These are phyloP conservation scores for Thelonectria blattea DNA, from an alignment of 2,329 filamentous ascomycete species.

Conservation along the genomic window DNA sequence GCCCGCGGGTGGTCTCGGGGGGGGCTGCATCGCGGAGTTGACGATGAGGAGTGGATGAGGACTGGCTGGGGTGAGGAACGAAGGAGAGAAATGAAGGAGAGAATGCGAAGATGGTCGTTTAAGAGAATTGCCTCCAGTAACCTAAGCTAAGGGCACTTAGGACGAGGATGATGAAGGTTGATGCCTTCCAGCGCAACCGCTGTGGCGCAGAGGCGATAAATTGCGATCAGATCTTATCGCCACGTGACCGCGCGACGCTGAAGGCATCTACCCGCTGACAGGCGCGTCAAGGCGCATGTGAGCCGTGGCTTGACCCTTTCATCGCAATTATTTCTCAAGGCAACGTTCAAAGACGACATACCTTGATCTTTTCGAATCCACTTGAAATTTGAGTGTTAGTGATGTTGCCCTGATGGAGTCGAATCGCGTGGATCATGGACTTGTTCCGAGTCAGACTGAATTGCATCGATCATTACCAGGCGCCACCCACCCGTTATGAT, in stretches of 20 bases:
- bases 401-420: slow-evolving; percentile 29
- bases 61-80: background rate
- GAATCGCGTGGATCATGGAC: slow-evolving; percentile 51
- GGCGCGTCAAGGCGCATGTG: slow-evolving; percentile 1
- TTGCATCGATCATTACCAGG: slow-evolving; percentile 94
- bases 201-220: background rate
- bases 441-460: slow-evolving; percentile 91
- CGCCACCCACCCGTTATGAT: slow-evolving; percentile 78
- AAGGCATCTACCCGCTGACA: background rate
- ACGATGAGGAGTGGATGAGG: background rate
- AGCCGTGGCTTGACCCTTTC: background rate
- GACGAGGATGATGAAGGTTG: background rate
- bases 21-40: slow-evolving; percentile 22
- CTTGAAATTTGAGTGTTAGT: background rate
- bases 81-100: background rate
- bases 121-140: background rate
- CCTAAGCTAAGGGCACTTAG: background rate
- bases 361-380: no score
- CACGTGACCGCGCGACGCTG: slow-evolving; percentile 40
- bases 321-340: background rate
- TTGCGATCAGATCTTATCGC: slow-evolving; percentile 22
- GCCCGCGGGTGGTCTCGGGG: slow-evolving; percentile 44
- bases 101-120: background rate
- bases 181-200: background rate
- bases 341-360: no score